Conservation (phyloP, 1,284 basidiomycete species). For the Naganishia sp. region DNA sequence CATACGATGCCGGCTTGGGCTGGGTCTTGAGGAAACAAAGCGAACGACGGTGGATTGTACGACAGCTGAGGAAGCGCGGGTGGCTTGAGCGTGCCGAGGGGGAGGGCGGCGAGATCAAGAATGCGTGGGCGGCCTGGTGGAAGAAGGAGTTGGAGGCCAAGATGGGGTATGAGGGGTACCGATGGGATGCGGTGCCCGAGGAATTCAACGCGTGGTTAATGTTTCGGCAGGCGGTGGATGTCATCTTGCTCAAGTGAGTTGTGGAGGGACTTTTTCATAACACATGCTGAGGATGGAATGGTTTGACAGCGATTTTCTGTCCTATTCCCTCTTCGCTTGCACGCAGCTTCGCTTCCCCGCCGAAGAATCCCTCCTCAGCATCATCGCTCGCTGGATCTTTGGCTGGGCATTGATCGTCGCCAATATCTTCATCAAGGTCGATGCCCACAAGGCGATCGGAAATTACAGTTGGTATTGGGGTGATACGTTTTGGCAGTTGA, state of each 20-base stretch:
- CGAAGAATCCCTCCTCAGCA: conserved; percentile 70
- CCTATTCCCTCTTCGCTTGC: conserved; percentile 95
- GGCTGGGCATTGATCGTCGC: conserved; percentile 85
- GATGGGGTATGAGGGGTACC: conserved; percentile 86
- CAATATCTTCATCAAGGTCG: conserved; percentile 98
- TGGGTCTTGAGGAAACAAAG: conserved; percentile 92
- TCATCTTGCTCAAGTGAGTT: conserved; percentile 88
- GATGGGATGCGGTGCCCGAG: conserved; percentile 69
- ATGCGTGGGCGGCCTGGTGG: conserved; percentile 79
- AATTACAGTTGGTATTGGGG: conserved; percentile 93
- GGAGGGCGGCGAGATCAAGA: conserved; percentile 49
- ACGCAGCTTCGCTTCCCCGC: conserved; percentile 80
- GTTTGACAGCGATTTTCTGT: conserved; percentile 76
- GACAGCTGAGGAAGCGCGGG: conserved; percentile 72
- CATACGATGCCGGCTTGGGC: conserved; percentile 91
- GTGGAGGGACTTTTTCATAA: background rate
- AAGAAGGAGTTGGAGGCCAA: conserved; percentile 81
- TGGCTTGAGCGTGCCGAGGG: conserved; percentile 70
- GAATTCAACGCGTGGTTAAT: conserved; percentile 57
- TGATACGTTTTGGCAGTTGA: conserved; percentile 82
- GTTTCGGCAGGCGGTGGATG: conserved; percentile 72
- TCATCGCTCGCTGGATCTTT: conserved; percentile 83
- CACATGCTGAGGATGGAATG: background rate
- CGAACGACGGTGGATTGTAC: conserved; percentile 89
- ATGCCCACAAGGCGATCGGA: conserved; percentile 95